Percentiles rank a stretch among this genome's conserved stretches.
These are phyloP conservation scores for Xylaria flabelliformis DNA, from an alignment of 495 filamentous ascomycete species.

Conservation along the genomic window DNA sequence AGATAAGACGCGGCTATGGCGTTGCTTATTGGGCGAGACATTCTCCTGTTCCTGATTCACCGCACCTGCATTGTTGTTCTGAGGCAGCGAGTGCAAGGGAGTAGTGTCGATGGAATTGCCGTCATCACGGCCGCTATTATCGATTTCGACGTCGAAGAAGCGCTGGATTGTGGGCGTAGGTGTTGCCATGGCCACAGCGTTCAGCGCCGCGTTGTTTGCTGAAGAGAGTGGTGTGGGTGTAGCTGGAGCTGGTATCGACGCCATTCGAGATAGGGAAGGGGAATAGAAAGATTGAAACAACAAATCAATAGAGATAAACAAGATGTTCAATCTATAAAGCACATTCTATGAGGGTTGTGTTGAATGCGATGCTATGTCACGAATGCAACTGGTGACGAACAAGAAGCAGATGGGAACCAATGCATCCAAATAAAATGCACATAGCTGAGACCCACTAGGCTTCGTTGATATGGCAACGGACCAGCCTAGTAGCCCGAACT, in stretches of 20 bases:
- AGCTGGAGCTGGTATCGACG: conserved; percentile 9
- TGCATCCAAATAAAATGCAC: conserved; percentile 9
- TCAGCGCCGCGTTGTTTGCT: conserved; percentile 1
- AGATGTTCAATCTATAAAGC: background rate
- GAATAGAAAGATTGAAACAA: conserved; percentile 10
- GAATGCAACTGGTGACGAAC: background rate
- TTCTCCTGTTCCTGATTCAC: conserved; percentile 43
- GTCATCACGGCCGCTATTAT: background rate
- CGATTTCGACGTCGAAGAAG: background rate
- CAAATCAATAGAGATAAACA: background rate
- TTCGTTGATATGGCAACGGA: conserved; percentile 24
- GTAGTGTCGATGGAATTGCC: background rate
- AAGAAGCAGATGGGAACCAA: background rate
- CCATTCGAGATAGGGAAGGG: conserved; percentile 13
- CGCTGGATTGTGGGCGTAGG: conserved; percentile 19
- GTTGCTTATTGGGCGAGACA: conserved; percentile 45
- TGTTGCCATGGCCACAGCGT: conserved; percentile 6
- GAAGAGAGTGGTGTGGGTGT: conserved; percentile 19
- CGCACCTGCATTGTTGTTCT: conserved; percentile 37
- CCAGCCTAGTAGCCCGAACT: background rate
- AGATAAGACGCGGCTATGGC: conserved; percentile 53
- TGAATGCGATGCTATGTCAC: background rate
- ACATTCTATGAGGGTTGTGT: conserved; percentile 4
- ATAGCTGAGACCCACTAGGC: background rate
- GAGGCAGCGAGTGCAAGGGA: conserved; percentile 30